phyloP scores from a whole-genome alignment of 768 basidiomycete species.

The Amanita pallidorosea region DNA sequence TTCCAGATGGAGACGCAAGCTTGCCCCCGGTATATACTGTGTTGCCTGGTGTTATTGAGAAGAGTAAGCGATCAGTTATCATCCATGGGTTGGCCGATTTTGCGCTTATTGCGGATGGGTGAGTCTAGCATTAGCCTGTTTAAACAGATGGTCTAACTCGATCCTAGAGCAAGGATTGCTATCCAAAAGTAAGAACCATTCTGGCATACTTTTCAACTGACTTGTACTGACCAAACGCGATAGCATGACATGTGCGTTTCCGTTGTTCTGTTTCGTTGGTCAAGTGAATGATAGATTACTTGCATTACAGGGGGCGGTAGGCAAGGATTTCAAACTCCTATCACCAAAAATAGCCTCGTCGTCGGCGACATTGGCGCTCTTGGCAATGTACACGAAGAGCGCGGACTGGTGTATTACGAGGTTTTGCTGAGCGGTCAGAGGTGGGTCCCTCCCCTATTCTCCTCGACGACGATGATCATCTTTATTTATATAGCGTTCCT shows the following conservation, averaged over 20 bases:
- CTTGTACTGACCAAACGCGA: not conserved
- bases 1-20: constrained; percentile 51
- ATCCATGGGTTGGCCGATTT: constrained; percentile 68
- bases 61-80: constrained; percentile 57
- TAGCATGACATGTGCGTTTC: constrained; percentile 33
- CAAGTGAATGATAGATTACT: not conserved
- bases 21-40: constrained; percentile 54
- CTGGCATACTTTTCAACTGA: not conserved
- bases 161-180: constrained; percentile 37
- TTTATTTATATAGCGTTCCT: constrained; percentile 36
- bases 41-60: constrained; percentile 67
- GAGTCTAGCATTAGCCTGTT: constrained; percentile 10
- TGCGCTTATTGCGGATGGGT: constrained; percentile 68
- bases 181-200: constrained; percentile 45
- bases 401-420: constrained; percentile 58
- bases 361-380: constrained; percentile 57
- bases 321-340: constrained; percentile 70
- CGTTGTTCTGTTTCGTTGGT: not conserved
- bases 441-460: constrained; percentile 21
- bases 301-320: constrained; percentile 36
- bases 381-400: constrained; percentile 55
- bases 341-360: constrained; percentile 53
- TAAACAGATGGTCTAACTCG: not conserved
- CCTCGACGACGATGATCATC: not conserved
- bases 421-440: constrained; percentile 65